Evolutionary conservation across 2,329 filamentous ascomycete genomes (phyloP).

Genomic region (Cucurbitaria berberidis): DNA sequence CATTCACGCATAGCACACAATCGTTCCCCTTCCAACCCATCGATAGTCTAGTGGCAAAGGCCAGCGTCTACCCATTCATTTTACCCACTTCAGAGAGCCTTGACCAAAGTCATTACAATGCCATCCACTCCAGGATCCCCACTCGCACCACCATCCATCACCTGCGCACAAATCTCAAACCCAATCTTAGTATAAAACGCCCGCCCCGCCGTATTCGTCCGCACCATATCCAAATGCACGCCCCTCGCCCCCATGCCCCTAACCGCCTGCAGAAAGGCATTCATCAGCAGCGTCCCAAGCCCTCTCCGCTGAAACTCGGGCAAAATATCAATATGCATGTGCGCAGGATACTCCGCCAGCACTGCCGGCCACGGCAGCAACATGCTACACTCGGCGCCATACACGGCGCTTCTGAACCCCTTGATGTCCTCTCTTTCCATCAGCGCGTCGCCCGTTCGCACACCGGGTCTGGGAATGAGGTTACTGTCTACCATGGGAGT

Average conservation of each 20-base stretch:
- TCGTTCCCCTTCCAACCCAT: no score
- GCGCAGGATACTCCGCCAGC: constrained; percentile 40
- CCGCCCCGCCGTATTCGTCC: constrained; percentile 34
- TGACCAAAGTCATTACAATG: constrained; percentile 33
- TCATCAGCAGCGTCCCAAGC: constrained; percentile 39
- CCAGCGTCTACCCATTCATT: not conserved
- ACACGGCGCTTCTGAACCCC: constrained; percentile 22
- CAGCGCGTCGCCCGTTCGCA: constrained; percentile 4
- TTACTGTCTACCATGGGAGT: constrained; percentile 28
- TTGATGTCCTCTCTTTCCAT: constrained; percentile 30
- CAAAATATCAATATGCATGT: constrained; percentile 49
- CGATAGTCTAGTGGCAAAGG: no score
- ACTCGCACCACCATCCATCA: constrained; percentile 37
- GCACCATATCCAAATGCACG: constrained; percentile 48
- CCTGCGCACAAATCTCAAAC: constrained; percentile 27
- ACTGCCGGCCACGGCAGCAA: constrained; percentile 22
- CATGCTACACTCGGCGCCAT: constrained; percentile 33
- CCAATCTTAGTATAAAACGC: constrained; percentile 39
- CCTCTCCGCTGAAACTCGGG: constrained; percentile 42
- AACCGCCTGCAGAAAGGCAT: constrained; percentile 28
- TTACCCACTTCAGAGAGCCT: constrained; percentile 16
- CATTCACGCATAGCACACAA: no score
- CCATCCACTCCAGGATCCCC: constrained; percentile 32
- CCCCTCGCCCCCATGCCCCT: constrained; percentile 33
- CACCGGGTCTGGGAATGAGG: constrained; percentile 20